A percentile compares a stretch with the other conserved stretches of the same genome.
These are phyloP conservation scores for Kwoniella sp. DNA, from an alignment of 768 basidiomycete genomes.

Conservation along the genomic window DNA sequence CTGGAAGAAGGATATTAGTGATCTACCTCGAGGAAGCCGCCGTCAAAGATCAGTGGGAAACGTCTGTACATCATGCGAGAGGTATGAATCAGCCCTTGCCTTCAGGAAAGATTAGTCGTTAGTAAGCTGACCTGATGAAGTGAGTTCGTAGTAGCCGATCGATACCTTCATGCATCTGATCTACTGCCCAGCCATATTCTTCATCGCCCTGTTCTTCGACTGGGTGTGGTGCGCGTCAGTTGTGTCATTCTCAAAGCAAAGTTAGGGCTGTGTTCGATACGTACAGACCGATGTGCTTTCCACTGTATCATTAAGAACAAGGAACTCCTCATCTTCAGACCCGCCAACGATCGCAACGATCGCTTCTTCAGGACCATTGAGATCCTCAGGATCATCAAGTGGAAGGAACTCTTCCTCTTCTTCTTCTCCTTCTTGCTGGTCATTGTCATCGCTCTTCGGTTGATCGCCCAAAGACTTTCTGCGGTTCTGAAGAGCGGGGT, in stretches of 20 bases:
- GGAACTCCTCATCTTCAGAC: slow-evolving; percentile 1
- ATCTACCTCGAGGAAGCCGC: slow-evolving; percentile 19
- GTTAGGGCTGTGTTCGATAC: too few species aligned
- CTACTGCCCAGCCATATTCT: background rate
- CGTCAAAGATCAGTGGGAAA: slow-evolving; percentile 45
- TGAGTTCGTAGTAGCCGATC: slow-evolving; percentile 19
- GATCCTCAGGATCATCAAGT: background rate
- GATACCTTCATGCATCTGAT: background rate
- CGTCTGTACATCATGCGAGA: slow-evolving; percentile 20
- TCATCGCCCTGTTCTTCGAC: background rate
- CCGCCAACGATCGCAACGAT: background rate
- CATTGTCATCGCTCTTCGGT: too few species aligned
- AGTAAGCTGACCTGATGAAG: slow-evolving; percentile 15
- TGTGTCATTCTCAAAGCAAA: too few species aligned
- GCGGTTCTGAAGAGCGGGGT: too few species aligned
- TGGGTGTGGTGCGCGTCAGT: too few species aligned
- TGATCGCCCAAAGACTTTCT: background rate
- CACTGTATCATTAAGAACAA: background rate
- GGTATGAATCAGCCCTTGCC: background rate
- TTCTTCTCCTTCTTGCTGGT: background rate
- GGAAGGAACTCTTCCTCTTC: slow-evolving; percentile 11
- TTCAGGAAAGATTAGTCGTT: too few species aligned
- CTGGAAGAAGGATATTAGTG: background rate
- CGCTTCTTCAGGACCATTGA: background rate
- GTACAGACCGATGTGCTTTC: background rate